Percentiles rank a stretch among this genome's conserved stretches.
phyloP scores from a whole-genome alignment of 768 basidiomycete species.

The Lentinula boryana region DNA sequence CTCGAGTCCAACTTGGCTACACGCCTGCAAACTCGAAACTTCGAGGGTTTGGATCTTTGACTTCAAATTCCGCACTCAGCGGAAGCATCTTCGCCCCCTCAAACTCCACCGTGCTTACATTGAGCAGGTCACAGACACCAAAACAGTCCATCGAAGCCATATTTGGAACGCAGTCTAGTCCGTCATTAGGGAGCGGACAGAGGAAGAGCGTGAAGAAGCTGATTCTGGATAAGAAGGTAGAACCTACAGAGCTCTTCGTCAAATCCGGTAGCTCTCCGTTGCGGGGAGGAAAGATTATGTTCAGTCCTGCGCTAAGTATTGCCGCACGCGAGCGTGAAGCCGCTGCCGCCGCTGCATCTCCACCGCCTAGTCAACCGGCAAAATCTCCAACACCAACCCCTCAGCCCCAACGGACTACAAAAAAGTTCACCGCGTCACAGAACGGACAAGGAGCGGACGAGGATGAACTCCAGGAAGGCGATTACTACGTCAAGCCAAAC shows the following conservation, averaged over 20 bases:
- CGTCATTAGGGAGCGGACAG: conserved; percentile 60
- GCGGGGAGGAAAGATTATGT: conserved; percentile 51
- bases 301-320: conserved; percentile 69
- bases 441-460: conserved; percentile 13
- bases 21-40: conserved; percentile 63
- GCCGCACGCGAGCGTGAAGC: conserved; percentile 73
- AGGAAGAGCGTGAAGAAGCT: conserved; percentile 91
- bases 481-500: conserved; percentile 88
- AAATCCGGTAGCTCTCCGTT: conserved; percentile 41
- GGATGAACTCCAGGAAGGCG: conserved; percentile 65
- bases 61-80: conserved; percentile 29
- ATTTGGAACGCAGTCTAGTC: conserved; percentile 38
- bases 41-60: conserved; percentile 60
- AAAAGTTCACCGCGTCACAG: conserved; percentile 25
- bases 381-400: conserved; percentile 33
- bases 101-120: conserved; percentile 48
- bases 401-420: conserved; percentile 29
- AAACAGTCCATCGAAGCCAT: conserved; percentile 21
- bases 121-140: conserved; percentile 43
- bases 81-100: conserved; percentile 33
- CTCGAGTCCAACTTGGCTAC: conserved; percentile 60
- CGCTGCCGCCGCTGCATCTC: conserved; percentile 20
- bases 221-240: conserved; percentile 79
- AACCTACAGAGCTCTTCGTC: conserved; percentile 62
- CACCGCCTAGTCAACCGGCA: conserved; percentile 13